Evolutionary conservation across 768 basidiomycete genomes (phyloP).

Genomic region (Cystoderma amianthinum): DNA sequence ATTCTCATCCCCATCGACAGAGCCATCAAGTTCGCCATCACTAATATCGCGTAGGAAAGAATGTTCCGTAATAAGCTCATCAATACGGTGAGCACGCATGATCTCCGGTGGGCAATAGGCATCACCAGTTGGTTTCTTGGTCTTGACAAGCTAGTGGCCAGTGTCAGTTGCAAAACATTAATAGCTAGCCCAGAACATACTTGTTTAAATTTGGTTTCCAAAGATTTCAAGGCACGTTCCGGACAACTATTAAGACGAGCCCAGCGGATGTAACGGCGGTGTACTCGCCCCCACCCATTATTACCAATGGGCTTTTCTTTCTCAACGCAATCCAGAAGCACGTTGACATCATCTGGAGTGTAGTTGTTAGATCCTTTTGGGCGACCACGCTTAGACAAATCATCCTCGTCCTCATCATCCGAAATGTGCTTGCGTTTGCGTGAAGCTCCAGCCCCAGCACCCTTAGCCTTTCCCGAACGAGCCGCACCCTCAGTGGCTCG

Average conservation of each 20-base stretch:
- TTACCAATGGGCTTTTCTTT: neutral
- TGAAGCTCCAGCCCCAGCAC: too few relatives aligned
- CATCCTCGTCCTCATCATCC: too few relatives aligned
- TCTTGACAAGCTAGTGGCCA: neutral
- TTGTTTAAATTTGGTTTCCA: neutral
- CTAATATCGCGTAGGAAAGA: neutral
- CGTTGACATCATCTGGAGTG: neutral
- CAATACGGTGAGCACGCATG: neutral
- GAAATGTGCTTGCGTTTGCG: too few relatives aligned
- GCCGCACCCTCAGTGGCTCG: too few relatives aligned
- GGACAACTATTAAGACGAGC: neutral
- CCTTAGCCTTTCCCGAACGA: too few relatives aligned
- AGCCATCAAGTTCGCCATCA: neutral
- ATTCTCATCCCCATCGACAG: neutral
- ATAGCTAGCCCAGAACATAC: neutral
- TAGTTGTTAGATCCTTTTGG: neutral
- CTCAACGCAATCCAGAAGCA: neutral
- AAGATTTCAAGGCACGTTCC: neutral
- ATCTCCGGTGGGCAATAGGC: neutral
- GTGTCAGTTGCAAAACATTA: neutral
- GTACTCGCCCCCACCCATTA: neutral
- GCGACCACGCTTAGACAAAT: too few relatives aligned
- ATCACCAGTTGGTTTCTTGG: neutral
- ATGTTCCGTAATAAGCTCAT: neutral
- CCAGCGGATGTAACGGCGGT: neutral